Evolutionary conservation across 2,329 filamentous ascomycete genomes (phyloP).

Genomic region (Ophiostoma pallidulum): DNA sequence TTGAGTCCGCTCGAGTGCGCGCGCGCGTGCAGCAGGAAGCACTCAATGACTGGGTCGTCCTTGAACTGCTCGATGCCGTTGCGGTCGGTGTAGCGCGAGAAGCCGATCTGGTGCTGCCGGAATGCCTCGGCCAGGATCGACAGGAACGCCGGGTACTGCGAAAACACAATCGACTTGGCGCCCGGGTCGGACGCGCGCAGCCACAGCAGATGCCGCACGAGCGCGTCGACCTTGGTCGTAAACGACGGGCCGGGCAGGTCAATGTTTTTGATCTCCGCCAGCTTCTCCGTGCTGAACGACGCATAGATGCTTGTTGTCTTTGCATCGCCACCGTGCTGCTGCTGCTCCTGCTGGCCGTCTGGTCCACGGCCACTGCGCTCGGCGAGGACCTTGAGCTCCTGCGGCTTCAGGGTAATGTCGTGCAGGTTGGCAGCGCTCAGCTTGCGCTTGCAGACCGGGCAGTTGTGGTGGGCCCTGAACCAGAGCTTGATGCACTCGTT

Average conservation of each 20-base stretch:
- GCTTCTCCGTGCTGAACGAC: conserved; percentile 58
- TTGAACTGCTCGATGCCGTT: conserved; percentile 70
- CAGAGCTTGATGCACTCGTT: conserved; percentile 76
- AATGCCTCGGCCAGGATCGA: conserved; percentile 64
- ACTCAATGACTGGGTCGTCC: conserved; percentile 62
- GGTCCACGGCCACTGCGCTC: conserved; percentile 17
- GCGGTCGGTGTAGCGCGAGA: conserved; percentile 57
- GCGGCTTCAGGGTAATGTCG: conserved; percentile 74
- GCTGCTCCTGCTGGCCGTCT: conserved; percentile 10
- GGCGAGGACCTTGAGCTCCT: conserved; percentile 56
- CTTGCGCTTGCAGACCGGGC: conserved; percentile 72
- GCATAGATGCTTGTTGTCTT: conserved; percentile 58
- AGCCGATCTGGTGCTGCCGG: conserved; percentile 60
- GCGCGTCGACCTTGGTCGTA: conserved; percentile 82
- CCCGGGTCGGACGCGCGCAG: conserved; percentile 74
- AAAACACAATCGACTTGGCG: conserved; percentile 89
- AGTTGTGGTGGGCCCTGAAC: conserved; percentile 65
- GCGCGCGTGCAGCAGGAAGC: conserved; percentile 81
- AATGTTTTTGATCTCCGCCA: conserved; percentile 74
- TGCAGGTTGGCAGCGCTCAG: conserved; percentile 63
- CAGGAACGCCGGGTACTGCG: conserved; percentile 71
- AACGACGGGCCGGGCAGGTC: conserved; percentile 65
- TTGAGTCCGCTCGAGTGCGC: conserved; percentile 84
- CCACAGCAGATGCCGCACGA: conserved; percentile 76
- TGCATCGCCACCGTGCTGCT: conserved; percentile 11